Conservation (phyloP, 345 rosid species). For the Nephelium lappaceum region DNA sequence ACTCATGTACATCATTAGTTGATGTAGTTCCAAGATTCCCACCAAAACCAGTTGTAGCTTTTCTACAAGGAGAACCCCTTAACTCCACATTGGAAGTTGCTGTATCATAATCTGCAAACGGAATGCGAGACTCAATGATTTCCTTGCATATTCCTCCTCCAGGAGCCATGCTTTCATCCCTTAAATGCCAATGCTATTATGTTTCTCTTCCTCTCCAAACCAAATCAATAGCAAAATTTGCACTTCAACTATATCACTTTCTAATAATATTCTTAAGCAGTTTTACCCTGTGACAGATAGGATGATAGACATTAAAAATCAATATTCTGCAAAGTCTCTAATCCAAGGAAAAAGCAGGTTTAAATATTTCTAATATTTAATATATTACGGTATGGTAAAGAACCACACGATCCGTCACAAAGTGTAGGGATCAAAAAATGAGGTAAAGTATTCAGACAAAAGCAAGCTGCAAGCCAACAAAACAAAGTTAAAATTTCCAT, state of each 20-base stretch:
- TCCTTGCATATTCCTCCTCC: conserved; percentile 61
- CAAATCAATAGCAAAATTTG: neutral
- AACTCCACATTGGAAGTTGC: conserved; percentile 45
- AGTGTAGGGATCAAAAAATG: neutral
- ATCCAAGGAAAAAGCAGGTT: neutral
- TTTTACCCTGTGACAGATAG: conserved; percentile 15
- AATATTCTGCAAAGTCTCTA: neutral
- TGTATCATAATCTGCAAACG: conserved; percentile 48
- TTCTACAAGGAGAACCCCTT: conserved; percentile 47
- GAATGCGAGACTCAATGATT: conserved; percentile 45
- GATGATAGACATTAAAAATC: conserved; percentile 1
- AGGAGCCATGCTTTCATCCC: conserved; percentile 48
- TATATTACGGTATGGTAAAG: neutral
- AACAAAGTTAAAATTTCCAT: neutral
- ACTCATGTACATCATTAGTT: conserved; percentile 67
- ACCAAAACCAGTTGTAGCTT: conserved; percentile 39
- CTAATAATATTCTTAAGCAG: conserved; percentile 1
- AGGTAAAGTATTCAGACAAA: neutral
- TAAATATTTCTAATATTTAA: neutral
- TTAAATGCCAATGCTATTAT: conserved; percentile 18
- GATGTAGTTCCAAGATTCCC: conserved; percentile 58
- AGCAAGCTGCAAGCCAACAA: neutral
- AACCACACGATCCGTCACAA: neutral
- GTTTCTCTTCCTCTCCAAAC: conserved; percentile 13
- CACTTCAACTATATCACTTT: conserved; percentile 1